Percentiles rank a stretch among this genome's conserved stretches.
Conservation (phyloP, 768 basidiomycete genomes). For the Trametes meyenii region DNA sequence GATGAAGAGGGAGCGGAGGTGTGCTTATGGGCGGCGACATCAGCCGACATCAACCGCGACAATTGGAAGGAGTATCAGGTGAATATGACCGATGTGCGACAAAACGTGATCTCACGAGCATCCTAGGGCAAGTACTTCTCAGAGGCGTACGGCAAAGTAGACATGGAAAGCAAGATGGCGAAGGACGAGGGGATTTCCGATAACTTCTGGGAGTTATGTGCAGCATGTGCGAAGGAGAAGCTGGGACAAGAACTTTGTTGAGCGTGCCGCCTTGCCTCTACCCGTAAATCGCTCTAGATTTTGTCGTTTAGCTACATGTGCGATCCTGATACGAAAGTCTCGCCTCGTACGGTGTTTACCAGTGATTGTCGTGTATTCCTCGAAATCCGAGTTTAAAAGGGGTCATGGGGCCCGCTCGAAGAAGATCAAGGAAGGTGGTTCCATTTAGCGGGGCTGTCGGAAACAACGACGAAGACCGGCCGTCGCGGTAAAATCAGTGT, state of each 20-base stretch:
- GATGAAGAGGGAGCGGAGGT: conserved; percentile 32
- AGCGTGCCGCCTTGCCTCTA: neutral
- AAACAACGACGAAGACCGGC: too few species aligned
- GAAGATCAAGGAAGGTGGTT: too few species aligned
- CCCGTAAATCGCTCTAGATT: too few species aligned
- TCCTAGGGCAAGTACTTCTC: conserved; percentile 31
- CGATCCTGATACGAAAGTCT: too few species aligned
- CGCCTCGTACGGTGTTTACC: too few species aligned
- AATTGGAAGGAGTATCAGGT: conserved; percentile 34
- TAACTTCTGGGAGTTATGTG: conserved; percentile 30
- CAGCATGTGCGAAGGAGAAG: conserved; percentile 24
- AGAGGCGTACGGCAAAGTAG: conserved; percentile 29
- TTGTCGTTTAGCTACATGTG: too few species aligned
- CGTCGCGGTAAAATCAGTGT: too few species aligned
- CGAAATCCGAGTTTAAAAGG: too few species aligned
- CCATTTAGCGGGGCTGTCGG: too few species aligned
- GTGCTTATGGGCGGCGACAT: conserved; percentile 32
- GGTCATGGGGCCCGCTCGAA: too few species aligned
- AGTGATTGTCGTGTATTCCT: too few species aligned
- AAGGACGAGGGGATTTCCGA: conserved; percentile 23
- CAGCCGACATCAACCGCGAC: conserved; percentile 27
- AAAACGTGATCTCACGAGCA: neutral
- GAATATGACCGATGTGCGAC: neutral
- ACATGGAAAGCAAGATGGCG: conserved; percentile 26
- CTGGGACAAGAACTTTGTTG: conserved; percentile 27